A percentile compares a stretch with the other conserved stretches of the same genome.
These are phyloP conservation scores for Barnettozyma californica DNA, from an alignment of 805 yeast genomes.

Conservation along the genomic window DNA sequence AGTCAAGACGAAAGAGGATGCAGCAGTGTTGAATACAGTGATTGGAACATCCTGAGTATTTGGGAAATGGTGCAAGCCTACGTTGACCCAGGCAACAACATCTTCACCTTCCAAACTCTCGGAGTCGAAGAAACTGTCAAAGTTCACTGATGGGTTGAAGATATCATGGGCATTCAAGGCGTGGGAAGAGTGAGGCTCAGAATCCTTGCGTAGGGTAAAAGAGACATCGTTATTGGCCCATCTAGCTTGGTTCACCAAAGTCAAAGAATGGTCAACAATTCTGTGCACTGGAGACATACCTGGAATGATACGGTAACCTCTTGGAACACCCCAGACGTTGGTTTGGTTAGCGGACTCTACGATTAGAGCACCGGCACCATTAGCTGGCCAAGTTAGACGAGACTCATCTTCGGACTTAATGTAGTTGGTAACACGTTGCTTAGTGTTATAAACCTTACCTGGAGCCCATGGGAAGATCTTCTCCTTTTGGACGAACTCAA, in stretches of 20 bases:
- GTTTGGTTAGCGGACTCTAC: conserved; percentile 22
- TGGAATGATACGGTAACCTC: conserved; percentile 24
- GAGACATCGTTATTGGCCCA: conserved; percentile 24
- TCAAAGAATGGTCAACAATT: conserved; percentile 14
- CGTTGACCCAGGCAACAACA: conserved; percentile 26
- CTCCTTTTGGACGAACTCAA: conserved; percentile 14
- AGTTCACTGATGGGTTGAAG: conserved; percentile 22
- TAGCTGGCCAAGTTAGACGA: conserved; percentile 17
- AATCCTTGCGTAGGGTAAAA: conserved; percentile 23
- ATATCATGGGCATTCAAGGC: conserved; percentile 21
- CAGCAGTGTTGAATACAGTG: conserved; percentile 25
- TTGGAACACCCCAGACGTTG: conserved; percentile 26
- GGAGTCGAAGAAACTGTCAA: conserved; percentile 21
- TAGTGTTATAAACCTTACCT: conserved; percentile 15
- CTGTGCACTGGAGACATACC: conserved; percentile 20
- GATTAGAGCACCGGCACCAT: conserved; percentile 21
- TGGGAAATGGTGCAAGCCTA: conserved; percentile 27
- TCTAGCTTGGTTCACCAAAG: conserved; percentile 18
- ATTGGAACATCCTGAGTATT: conserved; percentile 27
- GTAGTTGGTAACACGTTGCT: conserved; percentile 13
- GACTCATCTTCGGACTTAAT: conserved; percentile 18
- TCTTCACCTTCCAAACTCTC: conserved; percentile 25
- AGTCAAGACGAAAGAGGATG: conserved; percentile 20
- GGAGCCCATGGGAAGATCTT: conserved; percentile 25
- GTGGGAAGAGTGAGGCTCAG: conserved; percentile 22